Conservation (phyloP, 768 basidiomycete species). For the Auricularia sp. region DNA sequence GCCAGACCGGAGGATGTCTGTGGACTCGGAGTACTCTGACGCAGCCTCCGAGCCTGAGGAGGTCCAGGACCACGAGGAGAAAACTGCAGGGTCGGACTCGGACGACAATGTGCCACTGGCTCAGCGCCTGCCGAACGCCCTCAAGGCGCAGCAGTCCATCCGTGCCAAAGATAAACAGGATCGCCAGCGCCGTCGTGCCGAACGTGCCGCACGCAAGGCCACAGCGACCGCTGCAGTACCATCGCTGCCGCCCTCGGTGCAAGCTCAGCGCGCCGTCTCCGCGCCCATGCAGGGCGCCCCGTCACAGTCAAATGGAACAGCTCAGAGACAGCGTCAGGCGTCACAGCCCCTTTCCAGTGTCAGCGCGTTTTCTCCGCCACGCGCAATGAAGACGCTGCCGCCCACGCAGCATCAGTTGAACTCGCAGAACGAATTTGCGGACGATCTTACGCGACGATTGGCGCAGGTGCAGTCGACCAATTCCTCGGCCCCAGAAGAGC, state of each 20-base stretch:
- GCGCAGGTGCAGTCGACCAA: background rate
- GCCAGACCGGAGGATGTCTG: background rate
- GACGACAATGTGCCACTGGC: conserved; percentile 84
- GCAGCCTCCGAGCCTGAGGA: background rate
- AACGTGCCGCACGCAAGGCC: conserved; percentile 24
- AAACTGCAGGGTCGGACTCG: conserved; percentile 14
- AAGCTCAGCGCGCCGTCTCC: conserved; percentile 6
- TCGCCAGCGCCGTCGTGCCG: conserved; percentile 43
- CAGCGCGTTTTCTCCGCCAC: background rate
- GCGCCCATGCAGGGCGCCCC: conserved; percentile 2
- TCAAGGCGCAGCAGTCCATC: conserved; percentile 74
- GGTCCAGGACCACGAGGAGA: background rate
- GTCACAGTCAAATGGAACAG: conserved; percentile 10
- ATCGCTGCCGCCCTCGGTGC: background rate
- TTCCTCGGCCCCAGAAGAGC: background rate
- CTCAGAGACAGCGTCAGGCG: conserved; percentile 13
- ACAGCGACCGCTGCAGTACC: background rate
- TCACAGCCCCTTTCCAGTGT: conserved; percentile 11
- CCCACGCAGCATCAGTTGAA: background rate
- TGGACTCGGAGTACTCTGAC: no score
- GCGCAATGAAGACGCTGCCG: background rate
- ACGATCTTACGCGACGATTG: conserved; percentile 4
- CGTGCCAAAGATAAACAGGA: conserved; percentile 62
- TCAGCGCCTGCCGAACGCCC: conserved; percentile 68
- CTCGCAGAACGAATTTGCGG: background rate